Conservation (phyloP, 1,139 yeast species). For the Protomyces arabidopsidicola region DNA sequence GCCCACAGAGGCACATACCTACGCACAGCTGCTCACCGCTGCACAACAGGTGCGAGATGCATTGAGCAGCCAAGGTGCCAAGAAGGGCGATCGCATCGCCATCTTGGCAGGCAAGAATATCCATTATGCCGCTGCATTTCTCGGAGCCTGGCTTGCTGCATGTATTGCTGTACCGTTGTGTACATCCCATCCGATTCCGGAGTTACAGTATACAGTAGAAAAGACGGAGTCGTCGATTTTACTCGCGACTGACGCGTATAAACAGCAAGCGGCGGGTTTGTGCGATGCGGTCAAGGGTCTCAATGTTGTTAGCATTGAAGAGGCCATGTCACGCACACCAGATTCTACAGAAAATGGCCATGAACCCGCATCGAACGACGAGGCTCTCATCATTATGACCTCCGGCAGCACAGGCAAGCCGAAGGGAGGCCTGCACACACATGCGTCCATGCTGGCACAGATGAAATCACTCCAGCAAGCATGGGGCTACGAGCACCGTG, state of each 20-base stretch:
- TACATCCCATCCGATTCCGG: conserved; percentile 28
- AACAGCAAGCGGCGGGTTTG: background rate
- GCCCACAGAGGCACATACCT: background rate
- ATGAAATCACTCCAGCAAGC: conserved; percentile 39
- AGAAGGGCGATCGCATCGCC: conserved; percentile 19
- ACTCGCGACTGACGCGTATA: conserved; percentile 4
- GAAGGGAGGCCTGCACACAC: conserved; percentile 42
- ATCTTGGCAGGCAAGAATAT: conserved; percentile 20
- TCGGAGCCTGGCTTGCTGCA: conserved; percentile 28
- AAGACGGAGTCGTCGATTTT: conserved; percentile 13
- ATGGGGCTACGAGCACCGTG: conserved; percentile 38
- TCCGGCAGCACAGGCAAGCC: conserved; percentile 44
- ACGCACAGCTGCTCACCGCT: background rate
- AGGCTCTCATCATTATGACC: conserved; percentile 39
- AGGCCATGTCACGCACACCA: background rate
- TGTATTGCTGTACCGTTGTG: conserved; percentile 30
- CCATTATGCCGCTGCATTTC: conserved; percentile 17
- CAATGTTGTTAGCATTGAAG: background rate
- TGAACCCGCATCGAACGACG: conserved; percentile 2
- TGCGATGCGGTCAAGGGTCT: background rate
- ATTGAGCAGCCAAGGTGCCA: background rate
- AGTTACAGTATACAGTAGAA: conserved; percentile 23
- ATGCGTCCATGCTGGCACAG: conserved; percentile 40
- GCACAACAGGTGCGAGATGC: background rate
- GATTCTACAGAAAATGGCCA: background rate